Evolutionary conservation across 2,329 filamentous ascomycete species (phyloP).

Genomic region (Diaporthe caulivora): DNA sequence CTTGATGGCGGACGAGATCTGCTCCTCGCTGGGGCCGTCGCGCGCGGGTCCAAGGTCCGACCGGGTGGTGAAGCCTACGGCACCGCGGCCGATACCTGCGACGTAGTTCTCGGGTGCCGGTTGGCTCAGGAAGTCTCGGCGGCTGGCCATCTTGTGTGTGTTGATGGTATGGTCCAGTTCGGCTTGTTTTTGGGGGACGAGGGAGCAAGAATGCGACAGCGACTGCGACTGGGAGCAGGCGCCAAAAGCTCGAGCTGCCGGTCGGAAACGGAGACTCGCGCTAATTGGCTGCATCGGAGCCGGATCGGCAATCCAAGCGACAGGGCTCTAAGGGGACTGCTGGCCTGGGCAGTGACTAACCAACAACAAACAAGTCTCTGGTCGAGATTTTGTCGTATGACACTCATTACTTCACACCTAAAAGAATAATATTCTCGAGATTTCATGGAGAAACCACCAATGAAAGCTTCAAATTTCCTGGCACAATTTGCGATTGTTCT

Average conservation of each 20-base stretch:
- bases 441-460: too few relatives aligned
- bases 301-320: not conserved
- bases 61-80: conserved; percentile 96
- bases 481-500: too few relatives aligned
- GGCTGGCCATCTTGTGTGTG: conserved; percentile 61
- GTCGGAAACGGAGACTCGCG: not conserved
- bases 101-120: conserved; percentile 90
- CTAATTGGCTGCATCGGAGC: conserved; percentile 4
- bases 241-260: conserved; percentile 7
- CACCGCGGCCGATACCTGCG: conserved; percentile 95
- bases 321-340: not conserved
- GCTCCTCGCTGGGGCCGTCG: conserved; percentile 95
- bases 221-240: not conserved
- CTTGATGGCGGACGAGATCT: conserved; percentile 97
- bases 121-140: conserved; percentile 90
- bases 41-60: conserved; percentile 95
- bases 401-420: too few relatives aligned
- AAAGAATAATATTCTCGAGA: too few relatives aligned
- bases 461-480: too few relatives aligned
- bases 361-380: not conserved
- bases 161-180: conserved; percentile 8
- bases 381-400: not conserved
- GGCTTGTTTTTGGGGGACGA: not conserved
- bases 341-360: not conserved
- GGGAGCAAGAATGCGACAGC: conserved; percentile 7